phyloP scores from a whole-genome alignment of 2,329 filamentous ascomycete species.

The Diaporthe vexans region DNA sequence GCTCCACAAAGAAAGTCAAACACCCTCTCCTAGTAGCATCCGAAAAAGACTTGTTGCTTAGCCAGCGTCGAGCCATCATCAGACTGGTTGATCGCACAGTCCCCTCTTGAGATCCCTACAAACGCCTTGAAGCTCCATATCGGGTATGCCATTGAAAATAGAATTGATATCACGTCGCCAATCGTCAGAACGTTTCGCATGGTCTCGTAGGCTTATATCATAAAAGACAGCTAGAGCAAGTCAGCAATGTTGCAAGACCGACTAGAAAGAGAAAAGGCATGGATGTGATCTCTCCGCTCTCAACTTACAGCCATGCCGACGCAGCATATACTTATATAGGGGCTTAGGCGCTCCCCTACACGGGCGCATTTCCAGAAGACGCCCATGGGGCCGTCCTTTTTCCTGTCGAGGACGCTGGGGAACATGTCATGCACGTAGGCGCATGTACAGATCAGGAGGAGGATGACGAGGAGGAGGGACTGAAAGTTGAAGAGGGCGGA shows the following conservation, averaged over 20 bases:
- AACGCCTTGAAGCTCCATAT: slow-evolving; percentile 36
- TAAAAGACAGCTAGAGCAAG: slow-evolving; percentile 33
- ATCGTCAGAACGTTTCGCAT: slow-evolving; percentile 19
- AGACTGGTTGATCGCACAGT: neutral
- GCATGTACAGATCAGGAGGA: slow-evolving; percentile 96
- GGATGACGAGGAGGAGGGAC: slow-evolving; percentile 92
- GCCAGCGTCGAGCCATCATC: neutral
- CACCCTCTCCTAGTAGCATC: neutral
- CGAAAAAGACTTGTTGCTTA: neutral
- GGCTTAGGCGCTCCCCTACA: slow-evolving; percentile 92
- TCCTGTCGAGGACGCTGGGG: slow-evolving; percentile 89
- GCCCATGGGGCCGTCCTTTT: slow-evolving; percentile 83
- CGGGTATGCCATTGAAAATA: slow-evolving; percentile 29
- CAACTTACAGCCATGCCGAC: slow-evolving; percentile 87
- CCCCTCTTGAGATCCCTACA: neutral
- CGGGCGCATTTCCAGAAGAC: slow-evolving; percentile 97
- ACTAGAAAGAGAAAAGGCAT: too few species aligned
- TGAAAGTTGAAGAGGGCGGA: slow-evolving; percentile 99
- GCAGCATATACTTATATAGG: slow-evolving; percentile 95
- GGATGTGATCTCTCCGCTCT: too few species aligned
- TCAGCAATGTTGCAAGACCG: slow-evolving; percentile 27
- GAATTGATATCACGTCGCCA: slow-evolving; percentile 20
- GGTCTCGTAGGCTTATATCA: slow-evolving; percentile 34
- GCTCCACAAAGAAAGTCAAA: neutral
- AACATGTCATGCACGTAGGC: slow-evolving; percentile 93